Evolutionary conservation across 2,329 filamentous ascomycete genomes (phyloP).

Genomic region (Beauveria pseudobassiana): DNA sequence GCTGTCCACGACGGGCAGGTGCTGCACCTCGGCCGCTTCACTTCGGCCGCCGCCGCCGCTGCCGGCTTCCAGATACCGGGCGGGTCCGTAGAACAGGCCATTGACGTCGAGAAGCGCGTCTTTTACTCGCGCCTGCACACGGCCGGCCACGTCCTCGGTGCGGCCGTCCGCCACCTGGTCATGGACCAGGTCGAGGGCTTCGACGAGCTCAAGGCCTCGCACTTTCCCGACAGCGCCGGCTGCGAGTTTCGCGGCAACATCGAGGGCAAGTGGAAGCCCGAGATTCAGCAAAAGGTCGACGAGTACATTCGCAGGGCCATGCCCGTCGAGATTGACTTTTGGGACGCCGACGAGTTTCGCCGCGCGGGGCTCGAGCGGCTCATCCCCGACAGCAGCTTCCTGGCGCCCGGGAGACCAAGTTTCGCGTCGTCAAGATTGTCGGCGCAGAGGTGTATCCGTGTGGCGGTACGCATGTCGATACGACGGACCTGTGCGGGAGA

Average conservation of each 20-base stretch:
- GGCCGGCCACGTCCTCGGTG: constrained; percentile 63
- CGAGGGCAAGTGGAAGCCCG: constrained; percentile 51
- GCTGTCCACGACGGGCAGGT: constrained; percentile 44
- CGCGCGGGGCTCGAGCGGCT: constrained; percentile 46
- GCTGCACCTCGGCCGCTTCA: constrained; percentile 58
- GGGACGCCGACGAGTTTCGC: constrained; percentile 55
- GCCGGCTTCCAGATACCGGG: constrained; percentile 30
- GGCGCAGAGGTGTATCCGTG: constrained; percentile 66
- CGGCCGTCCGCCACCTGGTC: constrained; percentile 55
- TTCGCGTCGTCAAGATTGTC: constrained; percentile 61
- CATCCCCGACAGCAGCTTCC: constrained; percentile 40
- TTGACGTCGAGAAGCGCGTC: constrained; percentile 52
- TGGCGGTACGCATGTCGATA: constrained; percentile 65
- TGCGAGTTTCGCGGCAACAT: constrained; percentile 64
- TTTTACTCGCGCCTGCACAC: constrained; percentile 65
- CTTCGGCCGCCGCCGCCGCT: constrained; percentile 9
- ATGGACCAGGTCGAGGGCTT: constrained; percentile 44
- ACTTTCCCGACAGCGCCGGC: constrained; percentile 59
- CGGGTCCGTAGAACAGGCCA: constrained; percentile 43
- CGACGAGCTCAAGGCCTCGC: constrained; percentile 63
- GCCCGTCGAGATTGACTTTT: constrained; percentile 59
- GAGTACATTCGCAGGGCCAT: constrained; percentile 47
- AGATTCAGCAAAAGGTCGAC: constrained; percentile 55
- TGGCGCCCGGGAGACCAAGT: constrained; percentile 44
- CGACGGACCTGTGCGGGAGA: constrained; percentile 52